phyloP scores from a whole-genome alignment of 768 basidiomycete genomes.

The Psilocybe cyanescens region DNA sequence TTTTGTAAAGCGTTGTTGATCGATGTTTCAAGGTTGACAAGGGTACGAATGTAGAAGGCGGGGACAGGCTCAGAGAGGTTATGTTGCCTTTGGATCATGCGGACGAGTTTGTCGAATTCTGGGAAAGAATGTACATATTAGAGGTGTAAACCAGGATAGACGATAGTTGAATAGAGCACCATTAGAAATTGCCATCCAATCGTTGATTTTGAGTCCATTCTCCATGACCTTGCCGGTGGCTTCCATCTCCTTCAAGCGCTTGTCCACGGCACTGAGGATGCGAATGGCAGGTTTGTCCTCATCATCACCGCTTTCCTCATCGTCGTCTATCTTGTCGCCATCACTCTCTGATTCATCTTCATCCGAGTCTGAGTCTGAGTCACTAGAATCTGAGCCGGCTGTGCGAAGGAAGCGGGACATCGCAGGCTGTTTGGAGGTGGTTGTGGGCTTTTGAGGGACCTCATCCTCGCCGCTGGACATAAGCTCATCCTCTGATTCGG shows the following conservation, averaged over 20 bases:
- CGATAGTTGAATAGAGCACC: conserved; percentile 52
- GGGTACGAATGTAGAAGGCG: conserved; percentile 80
- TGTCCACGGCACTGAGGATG: conserved; percentile 90
- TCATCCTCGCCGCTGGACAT: conserved; percentile 71
- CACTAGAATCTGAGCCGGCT: conserved; percentile 63
- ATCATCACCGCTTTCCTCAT: conserved; percentile 59
- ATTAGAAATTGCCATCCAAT: conserved; percentile 91
- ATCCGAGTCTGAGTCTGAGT: conserved; percentile 59
- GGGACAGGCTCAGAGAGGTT: conserved; percentile 87
- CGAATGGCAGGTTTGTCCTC: conserved; percentile 71
- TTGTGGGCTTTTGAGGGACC: conserved; percentile 48
- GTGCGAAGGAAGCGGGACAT: conserved; percentile 83
- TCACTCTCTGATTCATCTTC: conserved; percentile 60
- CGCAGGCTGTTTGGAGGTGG: conserved; percentile 50
- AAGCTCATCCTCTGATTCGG: conserved; percentile 79
- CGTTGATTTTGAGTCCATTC: conserved; percentile 94
- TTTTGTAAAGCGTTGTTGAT: conserved; percentile 74
- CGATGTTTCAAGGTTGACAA: conserved; percentile 74
- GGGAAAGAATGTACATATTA: neutral
- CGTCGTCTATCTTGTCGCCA: conserved; percentile 32
- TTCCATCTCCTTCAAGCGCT: conserved; percentile 94
- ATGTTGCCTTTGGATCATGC: conserved; percentile 87
- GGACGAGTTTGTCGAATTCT: conserved; percentile 97
- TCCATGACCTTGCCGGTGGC: conserved; percentile 89
- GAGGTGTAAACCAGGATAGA: neutral